These are phyloP conservation scores for Scheffersomyces stipitis DNA, from an alignment of 805 yeast species.

Conservation along the genomic window DNA sequence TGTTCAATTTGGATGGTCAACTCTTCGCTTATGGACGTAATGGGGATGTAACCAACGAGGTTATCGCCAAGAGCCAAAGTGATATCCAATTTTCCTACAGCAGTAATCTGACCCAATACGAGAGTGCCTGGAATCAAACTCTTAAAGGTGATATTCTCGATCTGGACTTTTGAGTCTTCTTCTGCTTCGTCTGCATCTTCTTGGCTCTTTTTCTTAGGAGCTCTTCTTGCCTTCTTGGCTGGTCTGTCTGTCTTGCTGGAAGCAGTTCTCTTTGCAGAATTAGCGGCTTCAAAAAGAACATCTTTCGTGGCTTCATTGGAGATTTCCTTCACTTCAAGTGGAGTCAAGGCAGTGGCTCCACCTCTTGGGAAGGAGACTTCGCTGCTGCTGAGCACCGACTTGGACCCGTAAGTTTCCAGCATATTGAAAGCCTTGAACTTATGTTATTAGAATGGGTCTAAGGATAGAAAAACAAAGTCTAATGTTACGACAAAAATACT, in stretches of 20 bases:
- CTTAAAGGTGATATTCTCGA: conserved; percentile 64
- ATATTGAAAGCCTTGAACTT: too few relatives aligned
- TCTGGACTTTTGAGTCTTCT: conserved; percentile 37
- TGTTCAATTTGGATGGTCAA: conserved; percentile 58
- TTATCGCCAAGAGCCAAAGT: conserved; percentile 77
- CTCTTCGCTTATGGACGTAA: conserved; percentile 67
- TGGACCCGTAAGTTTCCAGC: too few relatives aligned
- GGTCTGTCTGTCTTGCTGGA: conserved; percentile 26
- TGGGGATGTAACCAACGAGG: conserved; percentile 74
- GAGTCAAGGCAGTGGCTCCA: conserved; percentile 81
- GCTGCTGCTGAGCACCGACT: conserved; percentile 35
- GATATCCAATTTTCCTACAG: conserved; percentile 62
- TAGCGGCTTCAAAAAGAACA: conserved; percentile 66
- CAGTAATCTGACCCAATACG: conserved; percentile 73
- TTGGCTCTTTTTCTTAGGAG: conserved; percentile 14
- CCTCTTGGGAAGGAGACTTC: conserved; percentile 91
- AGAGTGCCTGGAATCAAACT: conserved; percentile 67
- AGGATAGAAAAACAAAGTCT: too few relatives aligned
- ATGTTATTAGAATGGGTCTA: too few relatives aligned
- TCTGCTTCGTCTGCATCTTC: conserved; percentile 15
- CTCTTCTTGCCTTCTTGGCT: conserved; percentile 22
- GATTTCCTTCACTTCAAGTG: conserved; percentile 88
- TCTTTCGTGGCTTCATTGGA: conserved; percentile 91
- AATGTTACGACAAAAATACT: too few relatives aligned
- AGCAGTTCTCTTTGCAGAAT: conserved; percentile 26